A percentile compares a stretch with the other conserved stretches of the same genome.
Evolutionary conservation across 208 protist genomes (phyloP).

Genomic region (Wallacemonas sp.): DNA sequence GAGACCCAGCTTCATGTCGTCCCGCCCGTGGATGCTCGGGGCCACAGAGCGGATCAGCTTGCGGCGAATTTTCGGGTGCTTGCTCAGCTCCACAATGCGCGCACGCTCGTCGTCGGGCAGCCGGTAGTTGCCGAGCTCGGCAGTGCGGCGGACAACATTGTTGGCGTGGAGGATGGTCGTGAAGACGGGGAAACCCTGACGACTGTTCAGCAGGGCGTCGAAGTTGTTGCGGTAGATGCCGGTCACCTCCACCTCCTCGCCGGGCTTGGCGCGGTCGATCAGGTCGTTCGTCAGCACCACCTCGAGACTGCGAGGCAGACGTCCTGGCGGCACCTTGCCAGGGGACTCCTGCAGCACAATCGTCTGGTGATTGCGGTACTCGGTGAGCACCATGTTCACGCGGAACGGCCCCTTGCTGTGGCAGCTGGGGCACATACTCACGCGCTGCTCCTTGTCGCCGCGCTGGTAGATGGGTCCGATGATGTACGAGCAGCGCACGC

Average conservation of each 20-base stretch:
- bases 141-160: constrained; percentile 92
- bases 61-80: constrained; percentile 83
- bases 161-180: constrained; percentile 98
- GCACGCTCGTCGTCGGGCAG: constrained; percentile 90
- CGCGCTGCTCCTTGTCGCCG: constrained; percentile 85
- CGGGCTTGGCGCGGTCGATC: constrained; percentile 97
- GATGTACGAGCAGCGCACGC: constrained; percentile 92
- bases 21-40: constrained; percentile 99
- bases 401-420: constrained; percentile 95
- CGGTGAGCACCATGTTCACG: constrained; percentile 96
- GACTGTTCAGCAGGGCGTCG: constrained; percentile 96
- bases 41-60: constrained; percentile 97
- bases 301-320: constrained; percentile 98
- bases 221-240: constrained; percentile 99
- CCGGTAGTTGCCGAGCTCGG: constrained; percentile 81
- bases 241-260: constrained; percentile 98
- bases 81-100: constrained; percentile 89
- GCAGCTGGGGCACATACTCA: constrained; percentile 90
- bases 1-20: constrained; percentile 99
- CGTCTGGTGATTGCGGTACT: constrained; percentile 99
- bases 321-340: constrained; percentile 97
- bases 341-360: constrained; percentile 98
- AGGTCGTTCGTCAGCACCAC: constrained; percentile 98
- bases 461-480: constrained; percentile 93
- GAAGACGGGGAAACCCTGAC: constrained; percentile 99